Evolutionary conservation across 257 asterid genomes (phyloP).

Genomic region (Nicotiana noctiflora): DNA sequence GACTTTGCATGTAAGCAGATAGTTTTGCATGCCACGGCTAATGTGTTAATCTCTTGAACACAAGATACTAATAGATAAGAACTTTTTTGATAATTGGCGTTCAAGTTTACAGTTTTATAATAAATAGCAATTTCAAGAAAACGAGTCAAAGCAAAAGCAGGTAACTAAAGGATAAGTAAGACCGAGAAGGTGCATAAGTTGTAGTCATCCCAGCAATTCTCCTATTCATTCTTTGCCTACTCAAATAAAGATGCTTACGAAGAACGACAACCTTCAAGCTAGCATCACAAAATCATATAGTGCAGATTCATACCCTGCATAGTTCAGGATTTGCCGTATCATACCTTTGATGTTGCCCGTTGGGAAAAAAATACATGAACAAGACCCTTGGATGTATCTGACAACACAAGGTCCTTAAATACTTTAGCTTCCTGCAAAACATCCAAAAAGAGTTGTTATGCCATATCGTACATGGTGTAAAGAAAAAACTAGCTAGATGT

Average conservation of each 20-base stretch:
- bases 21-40: not conserved
- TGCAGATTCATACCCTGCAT: not conserved
- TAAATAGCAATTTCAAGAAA: not conserved
- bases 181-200: constrained; percentile 2
- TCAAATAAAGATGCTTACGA: not conserved
- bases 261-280: not conserved
- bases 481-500: no score
- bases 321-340: not conserved
- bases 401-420: constrained; percentile 50
- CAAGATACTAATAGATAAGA: not conserved
- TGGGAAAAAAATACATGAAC: constrained; percentile 92
- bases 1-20: not conserved
- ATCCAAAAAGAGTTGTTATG: not conserved
- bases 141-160: constrained; percentile 2
- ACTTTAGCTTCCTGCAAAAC: constrained; percentile 61
- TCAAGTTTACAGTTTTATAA: not conserved
- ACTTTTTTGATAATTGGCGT: not conserved
- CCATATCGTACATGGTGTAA: not conserved
- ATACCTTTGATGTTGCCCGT: constrained; percentile 82
- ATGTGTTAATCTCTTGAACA: not conserved
- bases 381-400: constrained; percentile 82
- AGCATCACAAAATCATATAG: not conserved
- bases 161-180: not conserved
- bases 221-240: not conserved
- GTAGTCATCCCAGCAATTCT: not conserved